A percentile compares a stretch with the other conserved stretches of the same genome.
These are phyloP conservation scores for Aurifilum marmelostoma DNA, from an alignment of 2,329 filamentous ascomycete species.

Conservation along the genomic window DNA sequence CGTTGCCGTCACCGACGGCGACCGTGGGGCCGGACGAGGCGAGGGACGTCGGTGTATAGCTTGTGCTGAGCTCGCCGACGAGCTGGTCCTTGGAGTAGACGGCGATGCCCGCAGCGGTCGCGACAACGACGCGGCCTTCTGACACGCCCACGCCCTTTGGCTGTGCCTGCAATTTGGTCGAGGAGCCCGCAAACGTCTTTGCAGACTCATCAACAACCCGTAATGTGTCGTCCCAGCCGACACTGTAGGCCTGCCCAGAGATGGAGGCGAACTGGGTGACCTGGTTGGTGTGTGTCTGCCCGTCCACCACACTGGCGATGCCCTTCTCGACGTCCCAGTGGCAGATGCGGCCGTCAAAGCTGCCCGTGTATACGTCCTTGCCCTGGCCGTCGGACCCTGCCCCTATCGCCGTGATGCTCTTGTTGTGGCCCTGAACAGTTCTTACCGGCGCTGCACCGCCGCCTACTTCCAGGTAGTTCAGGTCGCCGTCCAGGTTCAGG, in stretches of 20 bases:
- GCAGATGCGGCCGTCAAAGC: constrained; percentile 86
- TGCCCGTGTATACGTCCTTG: constrained; percentile 81
- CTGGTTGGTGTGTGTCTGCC: constrained; percentile 83
- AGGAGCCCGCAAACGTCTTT: constrained; percentile 73
- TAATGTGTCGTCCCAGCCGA: constrained; percentile 93
- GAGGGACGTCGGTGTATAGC: constrained; percentile 70
- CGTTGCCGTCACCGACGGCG: constrained; percentile 73
- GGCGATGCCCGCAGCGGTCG: constrained; percentile 54
- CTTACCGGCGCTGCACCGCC: constrained; percentile 70
- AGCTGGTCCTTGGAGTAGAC: constrained; percentile 63
- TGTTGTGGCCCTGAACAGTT: constrained; percentile 85
- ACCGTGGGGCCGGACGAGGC: constrained; percentile 69
- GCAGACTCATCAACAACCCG: constrained; percentile 75
- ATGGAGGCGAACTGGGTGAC: constrained; percentile 73
- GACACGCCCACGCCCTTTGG: constrained; percentile 73
- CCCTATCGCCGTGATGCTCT: constrained; percentile 80
- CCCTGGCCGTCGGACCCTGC: constrained; percentile 57
- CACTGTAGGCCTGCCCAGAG: constrained; percentile 73
- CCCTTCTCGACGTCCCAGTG: constrained; percentile 80
- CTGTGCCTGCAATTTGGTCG: constrained; percentile 72
- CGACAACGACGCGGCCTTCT: constrained; percentile 58
- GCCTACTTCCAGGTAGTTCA: constrained; percentile 83
- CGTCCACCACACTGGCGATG: constrained; percentile 71
- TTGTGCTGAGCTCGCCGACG: constrained; percentile 60
- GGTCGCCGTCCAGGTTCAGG: constrained; percentile 82